A percentile compares a stretch with the other conserved stretches of the same genome.
phyloP scores from a whole-genome alignment of 768 basidiomycete species.

The Leccinum subtestaceum region DNA sequence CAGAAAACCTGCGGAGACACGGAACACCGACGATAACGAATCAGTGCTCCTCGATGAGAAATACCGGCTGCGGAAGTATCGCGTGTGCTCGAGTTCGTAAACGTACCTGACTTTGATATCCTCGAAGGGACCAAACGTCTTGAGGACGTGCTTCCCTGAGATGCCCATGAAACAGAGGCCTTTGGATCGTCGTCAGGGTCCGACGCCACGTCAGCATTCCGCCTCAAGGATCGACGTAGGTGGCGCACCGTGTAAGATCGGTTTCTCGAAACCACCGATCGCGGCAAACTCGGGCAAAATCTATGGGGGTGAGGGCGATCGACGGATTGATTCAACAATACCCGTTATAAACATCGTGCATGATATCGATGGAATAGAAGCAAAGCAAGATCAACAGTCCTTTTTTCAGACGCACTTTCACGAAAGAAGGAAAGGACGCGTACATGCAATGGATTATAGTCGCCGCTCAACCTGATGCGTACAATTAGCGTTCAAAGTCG shows the following conservation, averaged over 20 bases:
- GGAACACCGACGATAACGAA: neutral
- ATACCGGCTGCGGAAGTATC: neutral
- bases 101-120: conserved; percentile 93
- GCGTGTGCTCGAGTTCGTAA: neutral
- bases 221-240: too few species aligned
- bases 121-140: conserved; percentile 78
- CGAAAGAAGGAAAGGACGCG: conserved; percentile 18
- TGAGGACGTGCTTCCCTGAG: conserved; percentile 87
- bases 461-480: conserved; percentile 72
- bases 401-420: conserved; percentile 4
- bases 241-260: conserved; percentile 67
- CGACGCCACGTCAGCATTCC: neutral
- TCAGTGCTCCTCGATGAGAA: conserved; percentile 2
- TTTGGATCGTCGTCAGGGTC: conserved; percentile 12
- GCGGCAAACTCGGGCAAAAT: conserved; percentile 92
- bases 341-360: neutral
- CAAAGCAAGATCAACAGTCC: neutral
- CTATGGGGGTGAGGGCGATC: conserved; percentile 33
- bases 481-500: neutral
- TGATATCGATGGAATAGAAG: neutral
- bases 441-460: conserved; percentile 88
- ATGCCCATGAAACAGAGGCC: conserved; percentile 92
- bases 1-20: conserved; percentile 60
- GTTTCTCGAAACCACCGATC: conserved; percentile 91
- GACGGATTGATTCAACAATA: conserved; percentile 2